Evolutionary conservation across 768 basidiomycete genomes (phyloP), one percentile per base, ranked within the genome.

Genomic region (Naganishia onofrii): DNA sequence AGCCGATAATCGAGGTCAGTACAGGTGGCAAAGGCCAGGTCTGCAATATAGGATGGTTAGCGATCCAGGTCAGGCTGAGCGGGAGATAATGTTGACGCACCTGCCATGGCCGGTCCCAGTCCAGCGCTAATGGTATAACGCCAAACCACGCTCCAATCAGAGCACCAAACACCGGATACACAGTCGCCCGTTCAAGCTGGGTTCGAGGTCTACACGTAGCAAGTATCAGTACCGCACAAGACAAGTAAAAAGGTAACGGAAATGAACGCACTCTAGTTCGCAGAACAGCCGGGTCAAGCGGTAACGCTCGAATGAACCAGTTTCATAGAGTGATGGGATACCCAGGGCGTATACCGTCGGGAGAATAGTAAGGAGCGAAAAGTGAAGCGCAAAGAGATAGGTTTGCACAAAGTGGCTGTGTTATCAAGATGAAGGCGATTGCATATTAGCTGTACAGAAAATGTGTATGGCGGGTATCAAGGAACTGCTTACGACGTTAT

Each of bases 21-120:
- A 71, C 64, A 9, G 73, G 73, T 0, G 78, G 75, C 42, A 80
- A 68, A 3, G 79, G 79, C 48, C 75, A 80, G 13, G 71, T 66
- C 77, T 78, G 42, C 13, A 34, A 3, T 17, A 10, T 17, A 52
- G n/a, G 34, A 28, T 19, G 5, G 15, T 21, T 6, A n/a, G 48
- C 32, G 21, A 13, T 53, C 56, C 6, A 23, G 7, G 19, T 56
- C 2, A 2, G 23, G 42, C 12, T 13, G 36, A 21, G 66, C 28
- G 10, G 19, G 64, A 46, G 0, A 69, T 32, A 44, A 13, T 57
- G 36, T 48, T 31, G 42, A 82, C 86, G 68, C 66, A 91, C 93
- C 89, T 97, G 95, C 94, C 94, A 97, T 8, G 94, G 92, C 44
- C 92, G 86, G 77, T 93, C 93, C 95, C 95, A 98, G 81, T 98